A percentile compares a stretch with the other conserved stretches of the same genome.
Evolutionary conservation across 768 basidiomycete genomes (phyloP).

Genomic region (Trametes cubensis): DNA sequence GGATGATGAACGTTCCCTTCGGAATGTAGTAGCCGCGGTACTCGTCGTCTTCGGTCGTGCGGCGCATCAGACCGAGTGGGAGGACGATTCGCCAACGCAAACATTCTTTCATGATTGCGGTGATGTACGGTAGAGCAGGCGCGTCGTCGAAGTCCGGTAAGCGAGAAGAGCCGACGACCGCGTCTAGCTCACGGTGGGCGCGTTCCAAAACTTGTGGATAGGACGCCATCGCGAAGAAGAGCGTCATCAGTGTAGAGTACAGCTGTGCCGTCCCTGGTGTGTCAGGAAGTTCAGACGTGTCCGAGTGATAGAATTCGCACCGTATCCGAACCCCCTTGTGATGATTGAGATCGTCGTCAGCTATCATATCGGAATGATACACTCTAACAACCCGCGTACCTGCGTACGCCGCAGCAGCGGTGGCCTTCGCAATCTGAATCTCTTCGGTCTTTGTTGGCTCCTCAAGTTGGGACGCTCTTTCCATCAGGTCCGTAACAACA

Average conservation of each 20-base stretch:
- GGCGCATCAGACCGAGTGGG: conserved; percentile 36
- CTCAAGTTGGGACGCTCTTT: not conserved
- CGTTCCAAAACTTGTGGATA: conserved; percentile 18
- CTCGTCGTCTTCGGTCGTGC: conserved; percentile 17
- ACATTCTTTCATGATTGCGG: conserved; percentile 18
- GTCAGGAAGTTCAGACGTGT: not conserved
- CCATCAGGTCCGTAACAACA: conserved; percentile 4
- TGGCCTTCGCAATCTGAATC: not conserved
- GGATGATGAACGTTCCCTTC: conserved; percentile 16
- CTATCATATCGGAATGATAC: not conserved
- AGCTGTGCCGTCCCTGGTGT: not conserved
- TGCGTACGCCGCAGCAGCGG: conserved; percentile 5
- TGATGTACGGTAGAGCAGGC: conserved; percentile 19
- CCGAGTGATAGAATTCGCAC: not conserved
- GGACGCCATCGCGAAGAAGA: conserved; percentile 24
- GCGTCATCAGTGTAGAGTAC: not conserved
- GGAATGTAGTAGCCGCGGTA: conserved; percentile 17
- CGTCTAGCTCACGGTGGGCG: conserved; percentile 24
- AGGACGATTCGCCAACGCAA: conserved; percentile 21
- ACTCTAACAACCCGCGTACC: not conserved
- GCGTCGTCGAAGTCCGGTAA: conserved; percentile 22
- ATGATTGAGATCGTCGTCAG: not conserved
- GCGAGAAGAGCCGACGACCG: conserved; percentile 21
- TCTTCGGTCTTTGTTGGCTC: conserved; percentile 1
- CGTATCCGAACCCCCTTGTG: conserved; percentile 12